phyloP scores from a whole-genome alignment of 2,329 filamentous ascomycete species.

The Colletotrichum siamense region DNA sequence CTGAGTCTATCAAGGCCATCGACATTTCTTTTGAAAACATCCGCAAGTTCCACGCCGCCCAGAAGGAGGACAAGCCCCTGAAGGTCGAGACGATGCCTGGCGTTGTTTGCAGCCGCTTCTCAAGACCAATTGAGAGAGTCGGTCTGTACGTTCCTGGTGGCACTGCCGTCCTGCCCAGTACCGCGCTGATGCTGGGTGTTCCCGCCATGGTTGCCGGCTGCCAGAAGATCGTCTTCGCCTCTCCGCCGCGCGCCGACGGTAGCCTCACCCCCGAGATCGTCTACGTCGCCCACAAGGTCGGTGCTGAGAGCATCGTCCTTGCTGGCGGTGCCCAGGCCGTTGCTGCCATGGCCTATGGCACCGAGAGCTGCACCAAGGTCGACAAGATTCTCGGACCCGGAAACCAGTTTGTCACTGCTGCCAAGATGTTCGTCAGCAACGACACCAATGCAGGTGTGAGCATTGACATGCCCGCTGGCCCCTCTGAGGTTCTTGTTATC shows the following conservation, averaged over 20 bases:
- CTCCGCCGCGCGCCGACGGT: conserved; percentile 87
- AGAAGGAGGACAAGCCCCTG: conserved; percentile 82
- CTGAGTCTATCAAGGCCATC: conserved; percentile 90
- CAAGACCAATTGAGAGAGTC: conserved; percentile 91
- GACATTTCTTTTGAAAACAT: conserved; percentile 96
- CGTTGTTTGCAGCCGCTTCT: conserved; percentile 92
- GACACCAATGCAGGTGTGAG: conserved; percentile 94
- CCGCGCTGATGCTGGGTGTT: conserved; percentile 96
- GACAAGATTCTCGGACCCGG: conserved; percentile 98
- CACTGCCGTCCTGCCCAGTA: conserved; percentile 95
- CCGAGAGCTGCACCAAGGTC: conserved; percentile 91
- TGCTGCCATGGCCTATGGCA: conserved; percentile 96
- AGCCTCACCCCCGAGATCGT: conserved; percentile 96
- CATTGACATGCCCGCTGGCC: conserved; percentile 98
- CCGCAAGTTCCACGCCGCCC: conserved; percentile 88
- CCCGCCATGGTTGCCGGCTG: conserved; percentile 98
- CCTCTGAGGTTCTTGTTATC: conserved; percentile 95
- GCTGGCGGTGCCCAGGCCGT: conserved; percentile 96
- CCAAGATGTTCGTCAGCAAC: conserved; percentile 98
- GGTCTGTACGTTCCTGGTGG: conserved; percentile 95
- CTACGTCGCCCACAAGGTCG: conserved; percentile 95
- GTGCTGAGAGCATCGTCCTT: conserved; percentile 93
- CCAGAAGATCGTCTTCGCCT: conserved; percentile 91
- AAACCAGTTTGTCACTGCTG: conserved; percentile 98
- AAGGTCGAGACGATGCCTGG: conserved; percentile 97